Base-by-base conservation (phyloP, 176 grass and related monocot genomes). In the Elymus sibiricus region DNA sequence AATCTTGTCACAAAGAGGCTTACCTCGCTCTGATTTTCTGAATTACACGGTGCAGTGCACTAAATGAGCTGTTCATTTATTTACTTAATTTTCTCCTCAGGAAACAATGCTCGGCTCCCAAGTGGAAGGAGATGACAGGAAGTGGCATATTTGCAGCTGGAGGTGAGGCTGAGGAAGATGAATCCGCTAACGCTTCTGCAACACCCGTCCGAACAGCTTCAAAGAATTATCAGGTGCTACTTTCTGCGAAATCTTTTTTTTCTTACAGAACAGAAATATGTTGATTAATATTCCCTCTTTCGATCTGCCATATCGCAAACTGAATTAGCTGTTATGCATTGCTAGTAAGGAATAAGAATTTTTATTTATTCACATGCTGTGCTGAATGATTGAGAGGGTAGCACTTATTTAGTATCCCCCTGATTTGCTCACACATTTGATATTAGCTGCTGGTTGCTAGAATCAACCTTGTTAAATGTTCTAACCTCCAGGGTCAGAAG, bases 121-220 rank as follows among this genome's bases (percentile, higher is more conserved):
- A 97, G 80, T 93, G 92, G 91, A 97, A 97, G 84, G 95, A 98
- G 89, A 98, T 98, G 93, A 92, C 93, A 83, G 95, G 95, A 27
- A 95, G 95, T 64, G 95, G 95, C 22, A 98, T 98, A 83, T 98
- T 98, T 84, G 83, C 87, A 72, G 85, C 87, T 79, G 90, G 67
- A 44, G 85, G 87, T 4, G 91, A 90, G 81, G 87, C 72, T 62
- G 92, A 88, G 79, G 87, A 76, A 74, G 83, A 91, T 29, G 95
- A 93, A 75, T 70, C 76, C 17, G 82, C 62, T 26, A 81, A 83
- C 86, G 91, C 73, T 63, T 89, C 76, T 27, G 87, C 72, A 44
- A 93, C 87, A 11, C 91, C 95, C 26, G 71, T 67, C 64, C 77
- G 79, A 86, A 85, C 89, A 1, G 28, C 64, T 85, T 86, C 87